A percentile compares a stretch with the other conserved stretches of the same genome.
Evolutionary conservation across 306 rosid genomes (phyloP).

Genomic region (Mucuna pruriens): DNA sequence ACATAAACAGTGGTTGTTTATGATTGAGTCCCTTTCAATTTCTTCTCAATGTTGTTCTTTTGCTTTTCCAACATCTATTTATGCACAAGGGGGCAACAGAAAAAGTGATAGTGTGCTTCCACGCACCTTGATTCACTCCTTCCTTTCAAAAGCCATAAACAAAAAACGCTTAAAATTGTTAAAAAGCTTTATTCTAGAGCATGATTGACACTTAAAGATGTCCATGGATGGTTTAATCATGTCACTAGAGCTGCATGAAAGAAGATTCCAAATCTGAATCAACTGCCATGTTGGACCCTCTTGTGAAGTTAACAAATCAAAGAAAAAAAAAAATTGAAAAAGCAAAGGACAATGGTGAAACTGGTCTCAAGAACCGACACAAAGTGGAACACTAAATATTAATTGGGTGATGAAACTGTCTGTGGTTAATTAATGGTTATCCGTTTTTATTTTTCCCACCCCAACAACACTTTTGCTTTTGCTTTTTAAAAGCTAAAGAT

Average conservation of each 20-base stretch:
- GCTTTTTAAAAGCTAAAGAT: slow-evolving; percentile 71
- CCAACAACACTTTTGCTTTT: slow-evolving; percentile 62
- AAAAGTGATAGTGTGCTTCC: background rate
- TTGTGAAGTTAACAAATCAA: slow-evolving; percentile 17
- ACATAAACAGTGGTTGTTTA: background rate
- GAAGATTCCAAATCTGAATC: slow-evolving; percentile 39
- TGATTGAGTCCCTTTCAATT: background rate
- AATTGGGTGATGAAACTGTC: slow-evolving; percentile 60
- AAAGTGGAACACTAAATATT: slow-evolving; percentile 16
- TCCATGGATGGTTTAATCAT: slow-evolving; percentile 33
- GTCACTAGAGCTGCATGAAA: slow-evolving; percentile 16
- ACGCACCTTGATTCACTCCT: background rate
- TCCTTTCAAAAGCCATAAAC: background rate
- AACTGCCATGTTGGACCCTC: slow-evolving; percentile 36
- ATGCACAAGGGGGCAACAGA: background rate
- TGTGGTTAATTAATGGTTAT: slow-evolving; percentile 61
- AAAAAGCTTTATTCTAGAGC: background rate
- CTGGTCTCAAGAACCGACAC: slow-evolving; percentile 43
- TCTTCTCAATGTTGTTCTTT: background rate
- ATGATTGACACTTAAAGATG: slow-evolving; percentile 1
- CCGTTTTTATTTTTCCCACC: slow-evolving; percentile 39
- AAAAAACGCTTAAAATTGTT: background rate
- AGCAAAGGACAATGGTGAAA: slow-evolving; percentile 32
- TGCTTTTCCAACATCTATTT: slow-evolving; percentile 10
- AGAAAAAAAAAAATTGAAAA: background rate